Evolutionary conservation across 306 rosid species (phyloP).

Genomic region (Arachis hypogaea): DNA sequence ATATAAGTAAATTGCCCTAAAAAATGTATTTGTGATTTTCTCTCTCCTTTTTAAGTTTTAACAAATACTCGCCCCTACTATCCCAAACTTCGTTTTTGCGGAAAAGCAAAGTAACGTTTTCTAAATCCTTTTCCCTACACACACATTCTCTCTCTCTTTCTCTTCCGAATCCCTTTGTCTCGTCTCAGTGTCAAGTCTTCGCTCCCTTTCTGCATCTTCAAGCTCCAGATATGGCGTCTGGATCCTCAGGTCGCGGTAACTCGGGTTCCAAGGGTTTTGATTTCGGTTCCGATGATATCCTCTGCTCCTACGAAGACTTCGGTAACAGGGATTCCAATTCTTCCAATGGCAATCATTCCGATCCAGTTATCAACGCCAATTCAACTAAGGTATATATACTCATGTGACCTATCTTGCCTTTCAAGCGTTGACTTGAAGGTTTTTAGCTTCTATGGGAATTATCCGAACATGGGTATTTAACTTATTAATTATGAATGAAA

Average conservation of each 20-base stretch:
- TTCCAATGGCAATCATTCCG: constrained; percentile 71
- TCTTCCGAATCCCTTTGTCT: neutral
- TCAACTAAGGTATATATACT: constrained; percentile 54
- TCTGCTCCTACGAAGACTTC: constrained; percentile 88
- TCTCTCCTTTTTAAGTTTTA: neutral
- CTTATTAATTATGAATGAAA: neutral
- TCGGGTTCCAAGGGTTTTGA: constrained; percentile 77
- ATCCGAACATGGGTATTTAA: constrained; percentile 13
- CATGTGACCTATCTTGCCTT: constrained; percentile 1
- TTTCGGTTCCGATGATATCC: constrained; percentile 89
- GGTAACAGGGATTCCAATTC: constrained; percentile 59
- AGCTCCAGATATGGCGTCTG: constrained; percentile 77
- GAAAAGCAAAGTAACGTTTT: constrained; percentile 35
- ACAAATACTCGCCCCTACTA: constrained; percentile 27
- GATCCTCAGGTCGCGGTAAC: constrained; percentile 80
- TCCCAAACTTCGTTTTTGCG: constrained; percentile 41
- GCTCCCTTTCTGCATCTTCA: constrained; percentile 30
- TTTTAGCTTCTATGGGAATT: neutral
- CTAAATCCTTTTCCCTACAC: neutral
- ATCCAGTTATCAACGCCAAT: constrained; percentile 54
- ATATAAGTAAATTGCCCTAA: too few species aligned
- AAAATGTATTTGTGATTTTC: too few species aligned
- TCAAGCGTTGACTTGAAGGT: constrained; percentile 28
- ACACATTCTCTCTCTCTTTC: constrained; percentile 33
- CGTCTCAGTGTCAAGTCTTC: neutral